phyloP scores from a whole-genome alignment of 2,329 filamentous ascomycete genomes.

The Beauveria sp. region DNA sequence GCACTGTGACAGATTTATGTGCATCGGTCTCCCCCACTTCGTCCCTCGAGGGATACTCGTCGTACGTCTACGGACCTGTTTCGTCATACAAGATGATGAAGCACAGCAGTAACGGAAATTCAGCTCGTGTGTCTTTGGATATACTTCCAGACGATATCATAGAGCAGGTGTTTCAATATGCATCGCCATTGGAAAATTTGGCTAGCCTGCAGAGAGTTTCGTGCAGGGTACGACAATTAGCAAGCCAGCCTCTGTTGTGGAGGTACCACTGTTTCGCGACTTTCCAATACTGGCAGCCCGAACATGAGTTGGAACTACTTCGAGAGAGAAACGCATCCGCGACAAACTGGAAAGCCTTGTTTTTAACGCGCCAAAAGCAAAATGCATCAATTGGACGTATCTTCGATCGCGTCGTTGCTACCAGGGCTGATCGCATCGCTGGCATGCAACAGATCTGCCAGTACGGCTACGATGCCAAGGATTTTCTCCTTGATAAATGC shows the following conservation, averaged over 20 bases:
- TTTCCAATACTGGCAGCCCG: constrained; percentile 69
- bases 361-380: constrained; percentile 44
- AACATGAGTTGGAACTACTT: constrained; percentile 53
- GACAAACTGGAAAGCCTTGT: constrained; percentile 70
- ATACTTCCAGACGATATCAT: constrained; percentile 77
- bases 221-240: constrained; percentile 55
- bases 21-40: constrained; percentile 1
- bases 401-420: constrained; percentile 63
- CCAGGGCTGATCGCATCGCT: constrained; percentile 60
- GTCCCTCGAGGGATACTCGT: background rate
- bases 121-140: constrained; percentile 29
- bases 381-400: constrained; percentile 45
- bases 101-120: background rate
- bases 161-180: constrained; percentile 63
- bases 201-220: constrained; percentile 45
- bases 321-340: constrained; percentile 43
- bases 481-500: constrained; percentile 65
- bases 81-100: background rate
- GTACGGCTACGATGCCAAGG: constrained; percentile 82
- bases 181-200: constrained; percentile 48
- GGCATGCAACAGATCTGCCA: constrained; percentile 64
- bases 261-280: constrained; percentile 59
- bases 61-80: background rate
- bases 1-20: background rate
- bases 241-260: constrained; percentile 73